phyloP scores from a whole-genome alignment of 441 rosid species.

The Viola pubescens region DNA sequence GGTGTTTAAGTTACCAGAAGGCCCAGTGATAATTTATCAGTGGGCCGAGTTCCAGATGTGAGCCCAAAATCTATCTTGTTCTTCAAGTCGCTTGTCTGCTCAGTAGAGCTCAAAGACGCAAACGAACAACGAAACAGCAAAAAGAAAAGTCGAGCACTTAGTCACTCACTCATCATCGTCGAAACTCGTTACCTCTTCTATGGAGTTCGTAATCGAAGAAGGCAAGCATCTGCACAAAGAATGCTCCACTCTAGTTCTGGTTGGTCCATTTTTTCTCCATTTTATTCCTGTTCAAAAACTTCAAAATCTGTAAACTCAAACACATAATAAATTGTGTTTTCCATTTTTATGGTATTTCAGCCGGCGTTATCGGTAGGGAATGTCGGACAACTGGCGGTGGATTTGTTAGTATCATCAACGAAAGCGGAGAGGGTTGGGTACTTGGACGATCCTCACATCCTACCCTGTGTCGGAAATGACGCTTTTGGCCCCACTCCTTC shows the following conservation, averaged over 20 bases:
- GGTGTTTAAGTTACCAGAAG: too few species aligned
- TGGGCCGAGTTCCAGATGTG: too few species aligned
- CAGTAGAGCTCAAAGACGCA: neutral
- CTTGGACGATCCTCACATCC: conserved; percentile 63
- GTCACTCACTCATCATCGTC: neutral
- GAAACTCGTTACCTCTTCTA: neutral
- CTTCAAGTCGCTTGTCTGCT: conserved; percentile 1
- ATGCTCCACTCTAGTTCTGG: conserved; percentile 67
- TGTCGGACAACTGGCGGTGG: conserved; percentile 86
- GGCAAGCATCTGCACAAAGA: conserved; percentile 40
- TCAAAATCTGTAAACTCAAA: too few species aligned
- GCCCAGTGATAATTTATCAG: too few species aligned
- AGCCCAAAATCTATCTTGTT: neutral
- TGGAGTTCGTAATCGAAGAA: conserved; percentile 60
- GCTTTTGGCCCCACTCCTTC: conserved; percentile 60
- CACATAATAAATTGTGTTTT: too few species aligned
- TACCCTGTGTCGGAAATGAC: conserved; percentile 87
- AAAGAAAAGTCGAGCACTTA: neutral
- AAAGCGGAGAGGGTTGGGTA: conserved; percentile 63
- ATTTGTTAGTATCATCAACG: conserved; percentile 62
- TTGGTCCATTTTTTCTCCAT: conserved; percentile 18
- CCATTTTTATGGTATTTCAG: conserved; percentile 19
- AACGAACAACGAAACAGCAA: neutral
- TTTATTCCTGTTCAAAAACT: neutral
- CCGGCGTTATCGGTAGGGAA: conserved; percentile 90